These are phyloP conservation scores for Limnomonas spitsbergensis DNA, from an alignment of 139 green algal species.

Conservation along the genomic window DNA sequence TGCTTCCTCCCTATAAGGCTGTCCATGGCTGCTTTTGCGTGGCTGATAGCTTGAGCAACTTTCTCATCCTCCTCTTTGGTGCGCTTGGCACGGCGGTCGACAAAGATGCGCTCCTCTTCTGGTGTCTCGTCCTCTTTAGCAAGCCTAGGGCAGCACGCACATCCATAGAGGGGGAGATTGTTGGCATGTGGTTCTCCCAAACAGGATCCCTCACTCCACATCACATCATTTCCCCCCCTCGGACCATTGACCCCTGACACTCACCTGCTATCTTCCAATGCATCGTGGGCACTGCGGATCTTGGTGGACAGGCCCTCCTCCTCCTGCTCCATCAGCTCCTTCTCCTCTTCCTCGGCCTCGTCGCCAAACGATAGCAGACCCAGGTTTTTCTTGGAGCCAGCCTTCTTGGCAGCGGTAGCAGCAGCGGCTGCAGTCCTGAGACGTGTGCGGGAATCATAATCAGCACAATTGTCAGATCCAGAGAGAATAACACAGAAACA, in stretches of 20 bases:
- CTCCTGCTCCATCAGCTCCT: too few species aligned
- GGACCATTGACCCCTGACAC: too few species aligned
- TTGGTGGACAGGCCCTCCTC: slow-evolving; percentile 25
- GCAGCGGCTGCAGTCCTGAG: background rate
- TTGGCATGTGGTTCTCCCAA: too few species aligned
- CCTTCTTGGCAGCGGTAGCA: slow-evolving; percentile 31
- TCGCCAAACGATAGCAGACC: slow-evolving; percentile 86
- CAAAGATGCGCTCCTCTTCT: slow-evolving; percentile 22
- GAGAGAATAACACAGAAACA: too few species aligned
- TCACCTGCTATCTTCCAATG: slow-evolving; percentile 48
- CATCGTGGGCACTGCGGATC: slow-evolving; percentile 71
- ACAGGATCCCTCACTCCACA: too few species aligned
- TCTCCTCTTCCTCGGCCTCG: slow-evolving; percentile 63
- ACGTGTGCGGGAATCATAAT: too few species aligned
- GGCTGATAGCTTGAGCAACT: background rate
- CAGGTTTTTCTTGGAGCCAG: slow-evolving; percentile 66
- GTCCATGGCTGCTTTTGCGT: background rate
- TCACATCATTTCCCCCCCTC: too few species aligned
- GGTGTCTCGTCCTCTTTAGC: slow-evolving; percentile 35
- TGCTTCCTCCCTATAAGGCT: too few species aligned
- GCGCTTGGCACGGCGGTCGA: background rate
- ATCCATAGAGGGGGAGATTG: too few species aligned
- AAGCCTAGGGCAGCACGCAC: slow-evolving; percentile 27
- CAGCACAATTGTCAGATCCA: too few species aligned
- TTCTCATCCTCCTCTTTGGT: background rate